These are phyloP conservation scores for Aspergillus leporis DNA, from an alignment of 495 filamentous ascomycete species.

Conservation along the genomic window DNA sequence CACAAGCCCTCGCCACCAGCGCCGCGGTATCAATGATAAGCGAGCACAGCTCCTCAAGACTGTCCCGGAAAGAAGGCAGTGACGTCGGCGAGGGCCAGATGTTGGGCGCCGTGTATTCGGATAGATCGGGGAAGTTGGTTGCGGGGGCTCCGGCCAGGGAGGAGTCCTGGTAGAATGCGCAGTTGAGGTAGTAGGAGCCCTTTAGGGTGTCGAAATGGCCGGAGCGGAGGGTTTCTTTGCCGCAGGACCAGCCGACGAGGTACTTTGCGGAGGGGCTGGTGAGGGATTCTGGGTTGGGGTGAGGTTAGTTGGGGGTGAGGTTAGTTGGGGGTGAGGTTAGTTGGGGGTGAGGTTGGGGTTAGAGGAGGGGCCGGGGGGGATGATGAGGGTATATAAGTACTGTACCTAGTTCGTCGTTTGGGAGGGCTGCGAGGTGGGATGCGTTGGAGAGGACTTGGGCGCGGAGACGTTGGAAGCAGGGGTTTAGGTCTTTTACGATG, in stretches of 20 bases:
- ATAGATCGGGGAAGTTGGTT: constrained; percentile 57
- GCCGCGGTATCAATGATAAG: constrained; percentile 88
- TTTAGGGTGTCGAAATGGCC: constrained; percentile 90
- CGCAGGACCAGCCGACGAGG: constrained; percentile 74
- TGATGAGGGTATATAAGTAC: neutral
- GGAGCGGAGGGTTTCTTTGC: constrained; percentile 90
- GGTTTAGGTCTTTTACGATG: constrained; percentile 79
- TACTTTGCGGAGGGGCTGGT: constrained; percentile 53
- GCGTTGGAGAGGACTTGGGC: constrained; percentile 78
- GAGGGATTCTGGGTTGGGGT: constrained; percentile 38
- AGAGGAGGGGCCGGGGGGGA: too few relatives aligned
- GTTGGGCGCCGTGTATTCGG: constrained; percentile 71
- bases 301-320: neutral
- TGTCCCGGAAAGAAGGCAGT: constrained; percentile 71
- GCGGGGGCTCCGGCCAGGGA: constrained; percentile 58
- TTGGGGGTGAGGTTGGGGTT: neutral
- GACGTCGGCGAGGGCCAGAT: constrained; percentile 73
- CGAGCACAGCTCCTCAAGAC: constrained; percentile 73
- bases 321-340: neutral
- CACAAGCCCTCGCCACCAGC: constrained; percentile 84
- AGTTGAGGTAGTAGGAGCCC: constrained; percentile 96
- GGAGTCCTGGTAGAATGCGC: constrained; percentile 82
- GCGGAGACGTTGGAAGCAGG: constrained; percentile 66
- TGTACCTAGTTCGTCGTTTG: constrained; percentile 69
- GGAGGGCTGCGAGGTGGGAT: constrained; percentile 84